phyloP scores from a whole-genome alignment of 495 filamentous ascomycete species.

The Aspergillus sclerotioniger region DNA sequence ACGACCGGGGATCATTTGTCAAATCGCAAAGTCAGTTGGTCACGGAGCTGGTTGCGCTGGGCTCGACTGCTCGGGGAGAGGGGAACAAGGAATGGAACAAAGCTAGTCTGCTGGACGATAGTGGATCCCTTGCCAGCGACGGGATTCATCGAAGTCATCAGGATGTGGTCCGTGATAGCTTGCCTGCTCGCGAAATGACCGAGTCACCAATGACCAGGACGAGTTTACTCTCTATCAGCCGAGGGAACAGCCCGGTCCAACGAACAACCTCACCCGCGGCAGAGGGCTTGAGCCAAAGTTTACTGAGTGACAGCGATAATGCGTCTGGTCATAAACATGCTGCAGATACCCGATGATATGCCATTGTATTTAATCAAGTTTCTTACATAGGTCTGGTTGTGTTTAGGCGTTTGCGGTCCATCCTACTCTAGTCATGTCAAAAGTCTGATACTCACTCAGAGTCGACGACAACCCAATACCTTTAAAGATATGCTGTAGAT shows the following conservation, averaged over 20 bases:
- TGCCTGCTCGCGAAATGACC: not conserved
- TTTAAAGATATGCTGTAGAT: no score
- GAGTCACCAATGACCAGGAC: not conserved
- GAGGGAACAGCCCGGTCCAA: not conserved
- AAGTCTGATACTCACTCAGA: no score
- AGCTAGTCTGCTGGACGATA: constrained; percentile 70
- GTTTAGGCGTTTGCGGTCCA: no score
- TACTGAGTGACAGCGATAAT: not conserved
- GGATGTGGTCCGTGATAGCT: not conserved
- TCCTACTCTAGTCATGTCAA: no score
- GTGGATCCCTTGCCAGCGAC: constrained; percentile 59
- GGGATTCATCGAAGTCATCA: constrained; percentile 28
- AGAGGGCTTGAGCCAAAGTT: not conserved
- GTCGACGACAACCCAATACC: no score
- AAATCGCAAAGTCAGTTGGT: constrained; percentile 91
- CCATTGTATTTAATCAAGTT: no score
- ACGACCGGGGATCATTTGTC: constrained; percentile 96
- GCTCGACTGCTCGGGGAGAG: constrained; percentile 86
- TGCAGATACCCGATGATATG: no score
- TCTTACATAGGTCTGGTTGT: no score
- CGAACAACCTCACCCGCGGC: not conserved
- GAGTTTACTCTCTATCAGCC: not conserved
- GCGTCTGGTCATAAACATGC: not conserved
- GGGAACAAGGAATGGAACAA: constrained; percentile 62
- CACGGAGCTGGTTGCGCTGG: constrained; percentile 90